These are phyloP conservation scores for Naegleria lovaniensis DNA, from an alignment of 208 protist species.

Conservation along the genomic window DNA sequence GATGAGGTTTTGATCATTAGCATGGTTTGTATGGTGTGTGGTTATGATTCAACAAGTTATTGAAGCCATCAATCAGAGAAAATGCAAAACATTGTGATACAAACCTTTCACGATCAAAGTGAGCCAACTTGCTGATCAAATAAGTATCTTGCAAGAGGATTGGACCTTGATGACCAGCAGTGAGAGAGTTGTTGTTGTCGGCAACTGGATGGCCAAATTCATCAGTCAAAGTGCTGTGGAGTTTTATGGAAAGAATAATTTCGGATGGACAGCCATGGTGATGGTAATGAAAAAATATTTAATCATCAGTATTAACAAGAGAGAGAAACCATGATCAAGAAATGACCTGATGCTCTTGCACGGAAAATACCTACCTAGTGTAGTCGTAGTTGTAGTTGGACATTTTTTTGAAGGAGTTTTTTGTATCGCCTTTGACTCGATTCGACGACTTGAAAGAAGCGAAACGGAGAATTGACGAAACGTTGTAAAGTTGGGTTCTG, in stretches of 20 bases:
- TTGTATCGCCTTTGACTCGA: background rate
- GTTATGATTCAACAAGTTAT: too few relatives aligned
- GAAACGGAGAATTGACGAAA: too few relatives aligned
- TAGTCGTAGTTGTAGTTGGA: slow-evolving; percentile 7
- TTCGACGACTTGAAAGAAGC: background rate
- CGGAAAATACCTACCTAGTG: background rate
- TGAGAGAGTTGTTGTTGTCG: slow-evolving; percentile 30
- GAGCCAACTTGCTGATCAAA: slow-evolving; percentile 27
- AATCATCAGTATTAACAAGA: too few relatives aligned
- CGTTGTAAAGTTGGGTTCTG: too few relatives aligned
- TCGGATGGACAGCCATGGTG: too few relatives aligned
- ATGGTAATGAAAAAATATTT: too few relatives aligned
- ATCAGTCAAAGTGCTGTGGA: slow-evolving; percentile 4
- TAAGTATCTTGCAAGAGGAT: slow-evolving; percentile 33
- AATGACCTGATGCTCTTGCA: background rate
- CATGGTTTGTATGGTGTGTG: too few relatives aligned
- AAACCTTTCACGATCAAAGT: slow-evolving; percentile 32
- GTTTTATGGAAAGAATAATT: background rate
- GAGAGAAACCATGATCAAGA: background rate
- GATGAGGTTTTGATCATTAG: too few relatives aligned
- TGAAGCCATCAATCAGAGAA: too few relatives aligned
- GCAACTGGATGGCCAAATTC: slow-evolving; percentile 23
- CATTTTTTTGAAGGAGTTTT: background rate
- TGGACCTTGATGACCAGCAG: slow-evolving; percentile 25
- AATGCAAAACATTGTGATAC: background rate